Conservation (phyloP, 768 basidiomycete species). For the Rhodotorula paludigena region DNA sequence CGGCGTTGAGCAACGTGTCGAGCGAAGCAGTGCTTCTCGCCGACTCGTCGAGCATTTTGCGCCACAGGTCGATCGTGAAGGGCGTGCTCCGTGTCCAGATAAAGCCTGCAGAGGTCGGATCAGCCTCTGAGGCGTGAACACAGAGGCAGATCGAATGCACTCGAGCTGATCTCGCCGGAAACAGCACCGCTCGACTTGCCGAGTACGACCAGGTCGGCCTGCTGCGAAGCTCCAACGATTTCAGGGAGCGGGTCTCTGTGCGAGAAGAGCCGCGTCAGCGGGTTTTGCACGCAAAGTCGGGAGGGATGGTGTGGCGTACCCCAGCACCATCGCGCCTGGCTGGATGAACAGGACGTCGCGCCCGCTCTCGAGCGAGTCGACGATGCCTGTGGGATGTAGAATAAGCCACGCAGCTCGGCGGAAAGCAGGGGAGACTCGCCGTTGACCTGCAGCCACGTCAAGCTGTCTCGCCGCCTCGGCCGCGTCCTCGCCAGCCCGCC, state of each 20-base stretch:
- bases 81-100: not conserved
- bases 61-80: not conserved
- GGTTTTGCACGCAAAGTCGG: too few species aligned
- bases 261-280: too few species aligned
- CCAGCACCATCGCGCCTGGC: not conserved
- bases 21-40: not conserved
- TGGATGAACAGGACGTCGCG: slow-evolving; percentile 1
- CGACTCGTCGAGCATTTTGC: not conserved
- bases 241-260: not conserved
- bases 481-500: not conserved
- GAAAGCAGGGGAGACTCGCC: not conserved
- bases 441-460: not conserved
- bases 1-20: slow-evolving; percentile 1
- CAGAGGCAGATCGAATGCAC: not conserved
- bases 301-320: not conserved
- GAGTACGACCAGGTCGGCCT: not conserved
- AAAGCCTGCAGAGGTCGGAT: not conserved
- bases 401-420: not conserved
- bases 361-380: not conserved
- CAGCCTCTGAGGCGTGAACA: too few species aligned
- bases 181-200: too few species aligned
- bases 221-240: too few species aligned
- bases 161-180: not conserved
- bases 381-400: not conserved
- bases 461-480: not conserved